These are phyloP conservation scores for Syncephalastrum contaminatum DNA, from an alignment of 371 early-diverging fungal species.

Conservation along the genomic window DNA sequence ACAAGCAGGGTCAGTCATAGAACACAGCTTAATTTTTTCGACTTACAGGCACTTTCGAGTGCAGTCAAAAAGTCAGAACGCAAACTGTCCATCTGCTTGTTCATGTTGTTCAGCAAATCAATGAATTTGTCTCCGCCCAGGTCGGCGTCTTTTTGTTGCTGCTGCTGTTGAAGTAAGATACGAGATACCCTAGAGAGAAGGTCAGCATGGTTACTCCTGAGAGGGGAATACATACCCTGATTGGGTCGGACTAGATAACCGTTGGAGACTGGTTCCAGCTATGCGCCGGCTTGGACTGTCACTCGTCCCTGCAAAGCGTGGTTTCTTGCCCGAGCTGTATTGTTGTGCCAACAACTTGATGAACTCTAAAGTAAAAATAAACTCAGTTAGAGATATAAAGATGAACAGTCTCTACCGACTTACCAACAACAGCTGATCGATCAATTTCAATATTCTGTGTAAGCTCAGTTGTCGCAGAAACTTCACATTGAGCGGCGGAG, in stretches of 20 bases:
- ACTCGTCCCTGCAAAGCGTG: no score
- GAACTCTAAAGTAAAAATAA: no score
- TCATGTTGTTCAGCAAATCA: slow-evolving; percentile 35
- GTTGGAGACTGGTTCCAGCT: no score
- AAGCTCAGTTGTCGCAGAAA: slow-evolving; percentile 52
- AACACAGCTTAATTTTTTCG: background rate
- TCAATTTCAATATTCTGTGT: slow-evolving; percentile 53
- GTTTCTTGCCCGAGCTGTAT: no score
- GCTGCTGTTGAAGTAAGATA: background rate
- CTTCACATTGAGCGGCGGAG: slow-evolving; percentile 63
- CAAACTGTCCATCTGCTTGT: slow-evolving; percentile 60
- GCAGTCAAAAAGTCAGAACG: slow-evolving; percentile 57
- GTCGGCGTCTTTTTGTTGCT: slow-evolving; percentile 3
- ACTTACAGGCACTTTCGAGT: slow-evolving; percentile 43
- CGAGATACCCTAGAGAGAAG: no score
- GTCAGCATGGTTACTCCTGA: no score
- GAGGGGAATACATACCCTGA: no score
- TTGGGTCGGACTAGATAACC: no score
- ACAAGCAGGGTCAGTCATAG: background rate
- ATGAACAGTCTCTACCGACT: background rate
- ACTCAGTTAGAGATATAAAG: no score
- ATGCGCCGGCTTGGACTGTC: no score
- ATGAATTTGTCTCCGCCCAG: slow-evolving; percentile 22
- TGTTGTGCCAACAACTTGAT: no score
- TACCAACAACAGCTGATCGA: slow-evolving; percentile 55